Conservation (phyloP, 2,329 filamentous ascomycete species). For the Pseudogymnoascus sp. region DNA sequence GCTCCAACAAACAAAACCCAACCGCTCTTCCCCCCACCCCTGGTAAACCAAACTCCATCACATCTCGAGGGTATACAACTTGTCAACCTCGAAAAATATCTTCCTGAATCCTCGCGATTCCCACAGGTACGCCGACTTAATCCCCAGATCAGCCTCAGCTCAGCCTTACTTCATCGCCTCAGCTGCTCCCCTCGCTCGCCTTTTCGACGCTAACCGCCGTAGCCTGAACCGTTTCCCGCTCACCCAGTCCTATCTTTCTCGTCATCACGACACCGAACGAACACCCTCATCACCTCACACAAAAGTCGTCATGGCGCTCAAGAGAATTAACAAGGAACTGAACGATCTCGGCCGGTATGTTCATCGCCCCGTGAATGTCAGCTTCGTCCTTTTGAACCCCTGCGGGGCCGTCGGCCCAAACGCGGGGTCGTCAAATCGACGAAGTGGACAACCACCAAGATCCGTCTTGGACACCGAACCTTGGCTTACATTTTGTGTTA, state of each 20-base stretch:
- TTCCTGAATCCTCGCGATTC: neutral
- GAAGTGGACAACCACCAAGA: conserved; percentile 27
- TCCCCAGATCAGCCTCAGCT: neutral
- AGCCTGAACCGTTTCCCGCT: conserved; percentile 10
- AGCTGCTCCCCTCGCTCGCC: conserved; percentile 1
- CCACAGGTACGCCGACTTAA: neutral
- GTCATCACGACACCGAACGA: conserved; percentile 30
- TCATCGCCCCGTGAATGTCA: conserved; percentile 9
- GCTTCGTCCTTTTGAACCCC: conserved; percentile 8
- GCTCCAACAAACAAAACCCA: neutral
- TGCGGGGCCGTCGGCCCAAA: conserved; percentile 23
- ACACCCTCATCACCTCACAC: conserved; percentile 19
- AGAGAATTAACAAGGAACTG: conserved; percentile 93
- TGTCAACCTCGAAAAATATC: conserved; percentile 5
- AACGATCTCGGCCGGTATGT: conserved; percentile 81
- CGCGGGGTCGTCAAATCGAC: conserved; percentile 28
- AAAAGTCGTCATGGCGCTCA: conserved; percentile 62
- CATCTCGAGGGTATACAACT: neutral
- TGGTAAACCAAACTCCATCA: neutral
- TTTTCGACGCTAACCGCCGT: conserved; percentile 11
- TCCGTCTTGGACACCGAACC: neutral
- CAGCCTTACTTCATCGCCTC: conserved; percentile 9
- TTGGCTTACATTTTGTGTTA: conserved; percentile 21
- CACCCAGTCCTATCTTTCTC: conserved; percentile 18
- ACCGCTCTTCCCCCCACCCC: neutral